Evolutionary conservation across 129 eudicot species (phyloP), one percentile per base, ranked within the genome.

Genomic region (Artemisia argyi): DNA sequence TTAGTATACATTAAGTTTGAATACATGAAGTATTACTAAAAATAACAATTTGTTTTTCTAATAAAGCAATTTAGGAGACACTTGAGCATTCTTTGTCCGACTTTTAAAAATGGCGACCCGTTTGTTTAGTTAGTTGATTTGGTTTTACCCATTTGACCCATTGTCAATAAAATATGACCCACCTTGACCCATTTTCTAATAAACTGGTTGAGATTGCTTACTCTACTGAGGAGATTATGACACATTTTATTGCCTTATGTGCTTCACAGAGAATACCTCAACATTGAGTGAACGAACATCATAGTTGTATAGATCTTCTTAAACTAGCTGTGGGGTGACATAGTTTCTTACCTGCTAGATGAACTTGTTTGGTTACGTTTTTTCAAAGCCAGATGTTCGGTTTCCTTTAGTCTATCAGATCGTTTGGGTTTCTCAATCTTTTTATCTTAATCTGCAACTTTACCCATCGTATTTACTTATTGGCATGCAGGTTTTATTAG

Each of bases 401-500:
- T 58, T 59, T 59, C 32, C 22, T 11, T 12, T 24, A 6, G 65
- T 26, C 46, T 26, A 13, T 28, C 15, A 61, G 65, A 26, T 18
- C 19, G 10, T 51, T 13, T 51, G 56, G 54, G 17, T 51, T 51
- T 39, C 10, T 39, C 44, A 6, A 51, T 1, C 7, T 51, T 51
- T 51, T 3, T 12, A 1, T 12, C 16, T 35, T 8, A 63, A 18
- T 35, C 3, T 35, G 19, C 14, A 30, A 35, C 16, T 39, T 63
- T 8, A 14, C 22, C 14, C 22, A 63, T 32, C 26, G 35, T 15
- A 32, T 32, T 28, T 62, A 63, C 51, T 35, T 32, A 35, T 63
- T 15, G 5, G 3, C 14, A 63, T 53, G 81, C 80, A 94, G 98
- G 86, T 54, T 28, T 71, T 74, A 39, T 77, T 94, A 79, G 82